Evolutionary conservation across 129 eudicot species (phyloP).

Genomic region (Deinandra increscens): DNA sequence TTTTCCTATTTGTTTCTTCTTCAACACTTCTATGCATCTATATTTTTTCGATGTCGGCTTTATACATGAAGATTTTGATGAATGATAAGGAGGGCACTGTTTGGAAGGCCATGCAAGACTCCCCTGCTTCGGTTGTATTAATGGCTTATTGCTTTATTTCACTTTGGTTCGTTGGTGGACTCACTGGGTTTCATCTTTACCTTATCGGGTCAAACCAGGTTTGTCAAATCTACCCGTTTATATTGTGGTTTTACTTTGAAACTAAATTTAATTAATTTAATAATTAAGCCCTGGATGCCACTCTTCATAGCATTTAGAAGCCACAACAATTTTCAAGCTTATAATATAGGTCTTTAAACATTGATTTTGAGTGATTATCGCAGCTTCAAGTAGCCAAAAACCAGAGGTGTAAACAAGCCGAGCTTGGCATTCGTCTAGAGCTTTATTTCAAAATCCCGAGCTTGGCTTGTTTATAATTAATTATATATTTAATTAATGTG

Average conservation of each 20-base stretch:
- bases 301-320: background rate
- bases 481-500: too few species aligned
- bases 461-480: too few species aligned
- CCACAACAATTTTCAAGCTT: background rate
- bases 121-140: conserved; percentile 82
- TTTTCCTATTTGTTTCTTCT: conserved; percentile 82
- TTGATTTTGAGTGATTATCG: background rate
- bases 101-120: conserved; percentile 91
- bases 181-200: conserved; percentile 89
- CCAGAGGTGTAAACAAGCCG: too few species aligned
- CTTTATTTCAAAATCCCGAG: too few species aligned
- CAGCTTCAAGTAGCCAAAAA: background rate
- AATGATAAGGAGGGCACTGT: conserved; percentile 64
- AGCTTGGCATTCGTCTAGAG: too few species aligned
- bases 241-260: background rate
- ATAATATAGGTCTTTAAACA: too few species aligned
- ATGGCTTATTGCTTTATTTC: conserved; percentile 85
- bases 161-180: conserved; percentile 98
- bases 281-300: background rate
- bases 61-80: conserved; percentile 85
- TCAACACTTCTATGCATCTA: conserved; percentile 88
- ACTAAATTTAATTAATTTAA: background rate
- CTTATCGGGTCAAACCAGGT: conserved; percentile 95
- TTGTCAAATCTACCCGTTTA: conserved; percentile 5
- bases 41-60: conserved; percentile 78